These are phyloP conservation scores for Phytophthora syringae DNA, from an alignment of 352 stramenopile genomes.

Conservation along the genomic window DNA sequence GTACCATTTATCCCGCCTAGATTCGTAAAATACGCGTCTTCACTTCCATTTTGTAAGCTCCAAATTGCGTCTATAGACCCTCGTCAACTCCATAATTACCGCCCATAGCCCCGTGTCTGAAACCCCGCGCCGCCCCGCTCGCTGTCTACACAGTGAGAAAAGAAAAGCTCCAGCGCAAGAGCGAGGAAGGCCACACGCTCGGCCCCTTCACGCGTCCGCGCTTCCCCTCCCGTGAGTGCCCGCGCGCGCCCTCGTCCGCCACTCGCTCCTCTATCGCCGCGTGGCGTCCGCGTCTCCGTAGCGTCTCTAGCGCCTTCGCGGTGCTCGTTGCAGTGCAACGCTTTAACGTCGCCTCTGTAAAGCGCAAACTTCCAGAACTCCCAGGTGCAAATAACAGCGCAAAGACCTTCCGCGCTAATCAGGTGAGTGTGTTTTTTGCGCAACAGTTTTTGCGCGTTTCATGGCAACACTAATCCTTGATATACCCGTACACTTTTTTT, in stretches of 20 bases:
- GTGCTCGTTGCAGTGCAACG: conserved; percentile 17
- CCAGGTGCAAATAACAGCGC: conserved; percentile 17
- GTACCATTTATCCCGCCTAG: not conserved
- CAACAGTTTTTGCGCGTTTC: conserved; percentile 4
- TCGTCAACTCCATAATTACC: not conserved
- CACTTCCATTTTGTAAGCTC: not conserved
- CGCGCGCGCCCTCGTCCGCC: conserved; percentile 6
- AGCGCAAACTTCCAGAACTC: too few relatives aligned
- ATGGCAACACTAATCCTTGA: conserved; percentile 8
- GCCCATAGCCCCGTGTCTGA: conserved; percentile 11
- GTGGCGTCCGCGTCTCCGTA: conserved; percentile 10
- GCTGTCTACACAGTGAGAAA: conserved; percentile 42
- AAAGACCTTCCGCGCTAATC: not conserved
- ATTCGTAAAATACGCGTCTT: not conserved
- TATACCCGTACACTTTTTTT: conserved; percentile 2
- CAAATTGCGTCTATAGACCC: not conserved
- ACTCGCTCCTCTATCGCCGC: conserved; percentile 20
- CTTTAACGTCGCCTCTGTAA: not conserved
- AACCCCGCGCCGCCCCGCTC: conserved; percentile 28
- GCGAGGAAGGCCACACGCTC: conserved; percentile 30
- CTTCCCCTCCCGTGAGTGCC: conserved; percentile 15
- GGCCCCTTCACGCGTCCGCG: conserved; percentile 22
- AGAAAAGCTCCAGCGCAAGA: conserved; percentile 43
- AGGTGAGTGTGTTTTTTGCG: conserved; percentile 11
- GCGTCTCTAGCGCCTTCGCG: conserved; percentile 12